phyloP scores from a whole-genome alignment of 2,329 filamentous ascomycete genomes.

The Epichloe hybrida region DNA sequence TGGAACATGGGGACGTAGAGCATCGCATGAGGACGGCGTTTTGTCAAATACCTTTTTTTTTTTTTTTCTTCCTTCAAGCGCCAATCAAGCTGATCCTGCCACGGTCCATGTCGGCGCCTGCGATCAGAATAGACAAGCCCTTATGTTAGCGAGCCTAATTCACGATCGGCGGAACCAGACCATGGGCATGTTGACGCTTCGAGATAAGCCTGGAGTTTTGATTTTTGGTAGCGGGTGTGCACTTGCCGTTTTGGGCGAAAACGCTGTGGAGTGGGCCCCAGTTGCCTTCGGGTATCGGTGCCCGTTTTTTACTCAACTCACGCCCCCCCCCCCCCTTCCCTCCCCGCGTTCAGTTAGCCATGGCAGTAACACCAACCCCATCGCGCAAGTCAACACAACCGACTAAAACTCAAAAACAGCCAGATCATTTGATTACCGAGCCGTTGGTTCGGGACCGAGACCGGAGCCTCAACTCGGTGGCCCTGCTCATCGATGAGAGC shows the following conservation, averaged over 20 bases:
- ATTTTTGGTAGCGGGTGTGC: not conserved
- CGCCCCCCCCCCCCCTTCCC: too few relatives aligned
- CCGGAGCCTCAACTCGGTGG: too few relatives aligned
- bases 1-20: too few relatives aligned
- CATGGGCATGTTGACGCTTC: not conserved
- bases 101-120: not conserved
- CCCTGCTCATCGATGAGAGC: slow-evolving; percentile 40
- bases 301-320: too few relatives aligned
- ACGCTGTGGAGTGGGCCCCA: slow-evolving; percentile 54
- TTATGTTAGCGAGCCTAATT: not conserved
- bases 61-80: not conserved
- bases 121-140: not conserved
- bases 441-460: too few relatives aligned
- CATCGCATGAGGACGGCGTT: not conserved
- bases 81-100: not conserved
- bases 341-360: too few relatives aligned
- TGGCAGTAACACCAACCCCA: too few relatives aligned
- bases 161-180: not conserved
- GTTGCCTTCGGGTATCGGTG: too few relatives aligned
- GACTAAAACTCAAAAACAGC: too few relatives aligned
- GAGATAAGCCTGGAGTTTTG: not conserved
- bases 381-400: too few relatives aligned
- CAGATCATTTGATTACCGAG: too few relatives aligned
- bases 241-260: slow-evolving; percentile 50
- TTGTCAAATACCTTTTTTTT: not conserved